Conservation (phyloP, 208 protist genomes). For the Crithidia expoeki region DNA sequence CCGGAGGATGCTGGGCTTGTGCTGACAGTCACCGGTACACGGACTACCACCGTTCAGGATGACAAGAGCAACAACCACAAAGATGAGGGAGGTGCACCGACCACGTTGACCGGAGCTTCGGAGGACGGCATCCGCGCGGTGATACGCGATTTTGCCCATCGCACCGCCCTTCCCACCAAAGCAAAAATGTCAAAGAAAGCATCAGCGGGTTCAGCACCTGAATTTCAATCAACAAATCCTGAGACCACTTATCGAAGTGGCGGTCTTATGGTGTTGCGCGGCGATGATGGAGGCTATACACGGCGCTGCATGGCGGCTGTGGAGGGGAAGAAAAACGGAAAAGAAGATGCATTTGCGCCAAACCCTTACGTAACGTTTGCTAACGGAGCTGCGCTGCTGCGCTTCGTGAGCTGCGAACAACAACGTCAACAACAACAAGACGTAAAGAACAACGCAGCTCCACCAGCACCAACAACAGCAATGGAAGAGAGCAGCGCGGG, state of each 20-base stretch:
- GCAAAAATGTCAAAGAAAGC: neutral
- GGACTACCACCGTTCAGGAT: constrained; percentile 1
- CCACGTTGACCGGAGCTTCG: constrained; percentile 18
- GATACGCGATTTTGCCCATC: constrained; percentile 15
- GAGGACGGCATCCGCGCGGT: constrained; percentile 9
- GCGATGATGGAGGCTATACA: constrained; percentile 34
- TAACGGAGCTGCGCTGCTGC: constrained; percentile 13
- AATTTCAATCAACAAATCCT: too few relatives aligned
- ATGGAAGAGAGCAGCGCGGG: too few relatives aligned
- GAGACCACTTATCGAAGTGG: constrained; percentile 6
- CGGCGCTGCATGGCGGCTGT: constrained; percentile 4
- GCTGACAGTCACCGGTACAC: constrained; percentile 34
- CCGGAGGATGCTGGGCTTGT: constrained; percentile 17
- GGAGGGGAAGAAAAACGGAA: neutral
- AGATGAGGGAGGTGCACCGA: too few relatives aligned
- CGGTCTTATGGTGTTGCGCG: constrained; percentile 38
- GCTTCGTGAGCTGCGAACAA: constrained; percentile 14
- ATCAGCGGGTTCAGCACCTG: neutral
- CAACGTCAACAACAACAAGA: too few relatives aligned
- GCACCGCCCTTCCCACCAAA: neutral
- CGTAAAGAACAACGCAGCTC: too few relatives aligned
- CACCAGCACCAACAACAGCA: too few relatives aligned
- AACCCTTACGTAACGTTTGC: constrained; percentile 22
- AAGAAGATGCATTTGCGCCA: neutral
- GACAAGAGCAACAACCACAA: neutral